Percentiles rank a stretch among this genome's conserved stretches.
Evolutionary conservation across 2,329 filamentous ascomycete genomes (phyloP).

Genomic region (Neonectria punicea): DNA sequence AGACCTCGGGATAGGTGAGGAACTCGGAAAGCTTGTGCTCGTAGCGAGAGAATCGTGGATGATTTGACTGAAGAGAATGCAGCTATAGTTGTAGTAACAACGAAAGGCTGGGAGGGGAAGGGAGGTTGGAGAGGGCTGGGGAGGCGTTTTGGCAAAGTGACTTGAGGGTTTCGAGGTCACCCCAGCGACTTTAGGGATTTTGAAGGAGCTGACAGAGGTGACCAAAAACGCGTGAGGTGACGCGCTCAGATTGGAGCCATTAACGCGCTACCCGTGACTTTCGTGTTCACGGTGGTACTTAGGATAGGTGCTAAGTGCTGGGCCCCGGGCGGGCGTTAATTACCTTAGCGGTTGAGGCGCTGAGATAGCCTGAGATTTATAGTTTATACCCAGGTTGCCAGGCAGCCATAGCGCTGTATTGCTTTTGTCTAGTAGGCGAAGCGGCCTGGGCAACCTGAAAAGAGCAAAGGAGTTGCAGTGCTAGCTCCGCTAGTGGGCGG

Average conservation of each 20-base stretch:
- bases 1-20: slow-evolving; percentile 30
- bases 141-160: background rate
- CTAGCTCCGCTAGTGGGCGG: background rate
- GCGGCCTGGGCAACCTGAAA: background rate
- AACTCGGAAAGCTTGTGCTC: slow-evolving; percentile 22
- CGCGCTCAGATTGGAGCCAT: slow-evolving; percentile 34
- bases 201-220: slow-evolving; percentile 23
- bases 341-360: slow-evolving; percentile 25
- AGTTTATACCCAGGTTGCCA: background rate
- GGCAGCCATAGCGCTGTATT: slow-evolving; percentile 6
- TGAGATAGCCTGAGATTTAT: background rate
- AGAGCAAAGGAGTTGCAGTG: background rate
- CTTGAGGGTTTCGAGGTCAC: slow-evolving; percentile 25
- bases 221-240: slow-evolving; percentile 30
- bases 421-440: background rate
- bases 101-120: background rate
- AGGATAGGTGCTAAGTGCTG: background rate
- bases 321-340: slow-evolving; percentile 15
- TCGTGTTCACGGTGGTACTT: slow-evolving; percentile 32
- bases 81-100: background rate
- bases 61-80: slow-evolving; percentile 7
- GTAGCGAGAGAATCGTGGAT: slow-evolving; percentile 32
- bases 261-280: slow-evolving; percentile 39
- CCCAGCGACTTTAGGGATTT: slow-evolving; percentile 32
- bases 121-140: slow-evolving; percentile 4